Conservation (phyloP, 176 grass and related monocot genomes). For the Metroxylon sagu region DNA sequence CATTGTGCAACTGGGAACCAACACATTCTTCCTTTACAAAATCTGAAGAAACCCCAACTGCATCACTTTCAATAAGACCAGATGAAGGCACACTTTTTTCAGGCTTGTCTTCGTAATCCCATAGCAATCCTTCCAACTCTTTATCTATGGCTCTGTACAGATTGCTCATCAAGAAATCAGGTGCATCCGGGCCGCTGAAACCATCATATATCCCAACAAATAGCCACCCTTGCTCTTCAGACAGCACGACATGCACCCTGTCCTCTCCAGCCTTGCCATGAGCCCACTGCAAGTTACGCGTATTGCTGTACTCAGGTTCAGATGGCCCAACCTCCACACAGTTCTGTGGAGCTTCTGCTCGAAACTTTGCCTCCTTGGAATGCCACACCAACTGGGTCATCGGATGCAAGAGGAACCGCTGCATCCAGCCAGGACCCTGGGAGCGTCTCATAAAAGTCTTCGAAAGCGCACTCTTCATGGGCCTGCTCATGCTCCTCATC, state of each 20-base stretch:
- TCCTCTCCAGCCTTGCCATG: conserved; percentile 93
- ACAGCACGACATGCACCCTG: conserved; percentile 82
- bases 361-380: conserved; percentile 46
- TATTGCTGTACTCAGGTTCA: conserved; percentile 64
- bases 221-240: conserved; percentile 89
- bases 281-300: conserved; percentile 85
- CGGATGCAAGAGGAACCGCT: conserved; percentile 59
- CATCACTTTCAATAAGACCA: conserved; percentile 30
- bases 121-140: conserved; percentile 75
- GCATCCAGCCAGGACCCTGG: conserved; percentile 42
- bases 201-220: conserved; percentile 98
- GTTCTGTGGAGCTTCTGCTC: conserved; percentile 38
- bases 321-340: conserved; percentile 41
- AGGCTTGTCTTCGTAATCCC: conserved; percentile 65
- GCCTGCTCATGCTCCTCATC: conserved; percentile 74
- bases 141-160: conserved; percentile 92
- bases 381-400: conserved; percentile 48
- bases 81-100: conserved; percentile 26
- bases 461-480: conserved; percentile 48
- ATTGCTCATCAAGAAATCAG: conserved; percentile 86
- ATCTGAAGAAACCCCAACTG: conserved; percentile 8
- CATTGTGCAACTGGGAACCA: conserved; percentile 6
- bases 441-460: conserved; percentile 41
- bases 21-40: conserved; percentile 3
- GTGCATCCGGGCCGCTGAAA: conserved; percentile 83